Conservation (phyloP, 768 basidiomycete genomes). For the Mrakia frigida region DNA sequence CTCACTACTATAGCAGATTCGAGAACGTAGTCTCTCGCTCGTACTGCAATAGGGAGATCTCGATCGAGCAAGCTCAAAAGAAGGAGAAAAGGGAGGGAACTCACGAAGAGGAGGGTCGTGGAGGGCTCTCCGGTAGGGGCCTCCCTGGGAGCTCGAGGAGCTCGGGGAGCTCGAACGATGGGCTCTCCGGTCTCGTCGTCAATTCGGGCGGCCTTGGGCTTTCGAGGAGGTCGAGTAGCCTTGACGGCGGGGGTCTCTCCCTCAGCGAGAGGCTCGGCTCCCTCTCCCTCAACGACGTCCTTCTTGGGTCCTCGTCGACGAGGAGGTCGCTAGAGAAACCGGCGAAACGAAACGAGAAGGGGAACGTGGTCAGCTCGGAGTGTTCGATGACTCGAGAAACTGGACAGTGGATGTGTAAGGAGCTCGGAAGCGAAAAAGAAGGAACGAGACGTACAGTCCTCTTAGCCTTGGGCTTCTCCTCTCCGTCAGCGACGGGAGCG, state of each 20-base stretch:
- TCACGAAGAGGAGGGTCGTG: conserved; percentile 52
- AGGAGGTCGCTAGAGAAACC: conserved; percentile 33
- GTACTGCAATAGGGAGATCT: too few species aligned
- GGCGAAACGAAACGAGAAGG: background rate
- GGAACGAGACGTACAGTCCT: conserved; percentile 14
- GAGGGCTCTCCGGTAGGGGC: conserved; percentile 65
- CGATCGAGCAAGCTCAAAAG: too few species aligned
- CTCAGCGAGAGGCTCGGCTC: conserved; percentile 54
- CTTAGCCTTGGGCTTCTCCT: conserved; percentile 42
- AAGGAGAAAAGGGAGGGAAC: background rate
- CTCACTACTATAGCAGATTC: too few species aligned
- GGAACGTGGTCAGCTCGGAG: background rate
- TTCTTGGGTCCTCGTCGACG: conserved; percentile 33
- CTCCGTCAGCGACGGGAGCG: conserved; percentile 43
- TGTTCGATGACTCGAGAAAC: too few species aligned
- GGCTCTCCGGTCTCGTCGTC: conserved; percentile 32
- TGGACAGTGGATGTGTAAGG: background rate
- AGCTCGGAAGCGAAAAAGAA: too few species aligned
- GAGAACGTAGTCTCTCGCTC: too few species aligned
- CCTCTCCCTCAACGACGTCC: conserved; percentile 30
- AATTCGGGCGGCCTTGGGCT: conserved; percentile 31
- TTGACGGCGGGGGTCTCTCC: conserved; percentile 65
- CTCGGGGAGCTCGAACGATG: conserved; percentile 17
- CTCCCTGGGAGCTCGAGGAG: conserved; percentile 29
- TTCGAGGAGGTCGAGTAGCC: conserved; percentile 22